Percentiles rank a stretch among this genome's conserved stretches.
These are phyloP conservation scores for Zhuliangozyma blackwelliae DNA, from an alignment of 1,139 yeast species.

Conservation along the genomic window DNA sequence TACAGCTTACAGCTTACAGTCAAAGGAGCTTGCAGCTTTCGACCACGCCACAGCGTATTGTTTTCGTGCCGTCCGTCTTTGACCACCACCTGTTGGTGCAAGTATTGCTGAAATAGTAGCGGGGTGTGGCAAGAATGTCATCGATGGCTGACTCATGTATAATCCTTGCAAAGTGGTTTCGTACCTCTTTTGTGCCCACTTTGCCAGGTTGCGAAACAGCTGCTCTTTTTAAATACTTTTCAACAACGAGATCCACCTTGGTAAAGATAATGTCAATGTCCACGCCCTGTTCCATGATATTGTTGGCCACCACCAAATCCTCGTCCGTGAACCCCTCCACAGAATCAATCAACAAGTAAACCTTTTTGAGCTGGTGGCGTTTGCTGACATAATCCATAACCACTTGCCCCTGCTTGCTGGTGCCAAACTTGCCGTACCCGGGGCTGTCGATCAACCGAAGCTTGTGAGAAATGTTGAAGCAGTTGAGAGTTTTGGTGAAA, in stretches of 20 bases:
- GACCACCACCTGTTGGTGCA: neutral
- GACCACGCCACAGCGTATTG: neutral
- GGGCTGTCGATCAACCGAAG: constrained; percentile 77
- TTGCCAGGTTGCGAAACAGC: too few species aligned
- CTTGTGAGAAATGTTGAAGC: constrained; percentile 61
- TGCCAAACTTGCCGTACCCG: constrained; percentile 74
- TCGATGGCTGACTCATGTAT: too few species aligned
- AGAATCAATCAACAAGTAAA: constrained; percentile 60
- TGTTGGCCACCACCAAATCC: constrained; percentile 52
- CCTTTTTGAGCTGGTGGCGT: constrained; percentile 51
- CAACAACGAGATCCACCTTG: constrained; percentile 57
- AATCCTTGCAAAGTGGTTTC: neutral
- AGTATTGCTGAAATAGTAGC: too few species aligned
- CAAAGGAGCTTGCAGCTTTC: too few species aligned
- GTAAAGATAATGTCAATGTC: constrained; percentile 75
- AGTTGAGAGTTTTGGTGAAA: constrained; percentile 71
- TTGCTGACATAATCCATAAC: constrained; percentile 57
- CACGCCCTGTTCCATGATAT: constrained; percentile 51
- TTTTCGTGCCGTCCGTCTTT: neutral
- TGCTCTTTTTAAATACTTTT: constrained; percentile 16
- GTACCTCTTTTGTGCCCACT: neutral
- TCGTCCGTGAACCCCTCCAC: constrained; percentile 51
- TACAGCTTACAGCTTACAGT: too few species aligned
- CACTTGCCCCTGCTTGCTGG: constrained; percentile 61
- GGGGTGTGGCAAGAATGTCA: too few species aligned